Evolutionary conservation across 2,329 filamentous ascomycete species (phyloP), one percentile per base, ranked within the genome.

Genomic region (Teratosphaeria gauchensis): DNA sequence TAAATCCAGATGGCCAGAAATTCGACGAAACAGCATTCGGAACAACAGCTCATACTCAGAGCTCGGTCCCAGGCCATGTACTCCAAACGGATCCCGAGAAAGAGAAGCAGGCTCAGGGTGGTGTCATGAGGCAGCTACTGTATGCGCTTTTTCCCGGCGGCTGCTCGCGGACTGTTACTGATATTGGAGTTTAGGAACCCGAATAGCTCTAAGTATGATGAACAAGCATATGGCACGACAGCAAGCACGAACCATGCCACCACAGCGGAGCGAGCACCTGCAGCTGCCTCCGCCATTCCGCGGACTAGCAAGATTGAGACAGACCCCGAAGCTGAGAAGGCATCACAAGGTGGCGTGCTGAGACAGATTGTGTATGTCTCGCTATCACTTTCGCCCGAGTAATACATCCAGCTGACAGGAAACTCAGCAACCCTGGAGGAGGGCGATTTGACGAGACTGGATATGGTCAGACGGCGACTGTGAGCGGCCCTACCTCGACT

Each of bases 1-100:
- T 60, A n/a, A 67, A 69, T 56, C 64, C 67, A 6, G 60, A 59
- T 38, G 63, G 65, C 42, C 58, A 64, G 51, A 66, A 67, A 42
- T 62, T 66, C 42, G 65, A 67, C 38, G 63, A 64, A 12, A 57
- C 58, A 21, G 58, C 55, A 1, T 66, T 61, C 35, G 66, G 65
- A 28, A 60, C 53, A 14, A 64, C 64, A 16, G 63, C 63, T 42
- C 35, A 42, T 11, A 16, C 35, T 4, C 11, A 42, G 12, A 12
- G 35, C 35, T 12, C 14, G 14, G 48, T 52, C 4, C 21, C 21
- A 12, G 21, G 14, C 12, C 12, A 14, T n/a, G 55, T 14, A 28
- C 32, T 42, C 33, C 33, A 46, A 31, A 56, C 48, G 28, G 54
- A 32, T 51, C 42, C 7, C 35, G 52, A 11, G 33, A 24, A 33